These are phyloP conservation scores for Phaeotremella fagi DNA, from an alignment of 768 basidiomycete species.

Conservation along the genomic window DNA sequence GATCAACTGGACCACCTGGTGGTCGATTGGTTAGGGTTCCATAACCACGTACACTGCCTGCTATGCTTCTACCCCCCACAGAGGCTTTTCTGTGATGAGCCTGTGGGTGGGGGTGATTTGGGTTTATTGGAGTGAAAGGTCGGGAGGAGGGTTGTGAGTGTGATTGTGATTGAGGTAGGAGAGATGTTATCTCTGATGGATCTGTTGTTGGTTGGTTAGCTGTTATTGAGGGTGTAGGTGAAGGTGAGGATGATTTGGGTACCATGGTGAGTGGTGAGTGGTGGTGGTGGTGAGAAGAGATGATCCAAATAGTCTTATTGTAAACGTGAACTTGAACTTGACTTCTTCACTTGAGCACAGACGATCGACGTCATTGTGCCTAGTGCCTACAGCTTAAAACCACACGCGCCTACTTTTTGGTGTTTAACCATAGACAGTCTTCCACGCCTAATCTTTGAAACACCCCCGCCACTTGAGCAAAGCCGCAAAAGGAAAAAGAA, in stretches of 20 bases:
- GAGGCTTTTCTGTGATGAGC: conserved; percentile 27
- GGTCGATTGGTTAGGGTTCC: conserved; percentile 21
- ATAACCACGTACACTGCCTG: conserved; percentile 33
- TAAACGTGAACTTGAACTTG: too few species aligned
- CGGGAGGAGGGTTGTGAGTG: too few species aligned
- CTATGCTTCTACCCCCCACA: conserved; percentile 25
- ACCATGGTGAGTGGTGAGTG: background rate
- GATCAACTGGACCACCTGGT: conserved; percentile 30
- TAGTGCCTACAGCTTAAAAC: too few species aligned
- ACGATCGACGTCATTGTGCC: background rate
- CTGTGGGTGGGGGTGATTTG: conserved; percentile 1
- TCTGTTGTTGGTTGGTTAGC: conserved; percentile 8
- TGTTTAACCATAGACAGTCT: too few species aligned
- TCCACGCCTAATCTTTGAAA: too few species aligned
- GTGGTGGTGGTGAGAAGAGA: background rate
- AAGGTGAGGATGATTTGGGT: background rate
- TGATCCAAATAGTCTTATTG: too few species aligned
- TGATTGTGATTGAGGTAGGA: conserved; percentile 24
- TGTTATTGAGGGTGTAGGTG: conserved; percentile 10
- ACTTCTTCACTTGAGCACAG: too few species aligned
- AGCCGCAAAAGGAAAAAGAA: background rate
- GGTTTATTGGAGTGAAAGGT: conserved; percentile 4
- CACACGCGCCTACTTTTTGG: too few species aligned
- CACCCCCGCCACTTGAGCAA: too few species aligned
- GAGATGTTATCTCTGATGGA: conserved; percentile 26